Evolutionary conservation across 2,329 filamentous ascomycete species (phyloP).

Genomic region (Calonectria montana): DNA sequence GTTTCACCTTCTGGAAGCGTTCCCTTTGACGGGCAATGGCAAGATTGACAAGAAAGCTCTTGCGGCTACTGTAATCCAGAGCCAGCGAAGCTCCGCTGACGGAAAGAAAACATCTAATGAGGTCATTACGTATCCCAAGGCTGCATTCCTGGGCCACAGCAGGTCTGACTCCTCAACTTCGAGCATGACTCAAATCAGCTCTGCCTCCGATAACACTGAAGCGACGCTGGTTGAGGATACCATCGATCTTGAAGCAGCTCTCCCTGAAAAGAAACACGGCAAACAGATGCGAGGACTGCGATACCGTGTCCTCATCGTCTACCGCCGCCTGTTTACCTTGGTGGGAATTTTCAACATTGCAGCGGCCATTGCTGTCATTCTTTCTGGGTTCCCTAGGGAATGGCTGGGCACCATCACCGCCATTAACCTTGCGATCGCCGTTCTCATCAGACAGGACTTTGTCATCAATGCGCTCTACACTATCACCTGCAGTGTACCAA

Average conservation of each 20-base stretch:
- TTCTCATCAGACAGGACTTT: conserved; percentile 64
- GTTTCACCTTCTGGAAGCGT: conserved; percentile 53
- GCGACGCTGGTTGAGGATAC: conserved; percentile 37
- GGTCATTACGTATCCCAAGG: conserved; percentile 16
- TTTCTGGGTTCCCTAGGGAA: conserved; percentile 47
- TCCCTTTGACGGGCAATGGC: conserved; percentile 66
- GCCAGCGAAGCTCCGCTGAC: not conserved
- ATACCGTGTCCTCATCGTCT: conserved; percentile 62
- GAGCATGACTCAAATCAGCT: conserved; percentile 38
- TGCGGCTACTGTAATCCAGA: not conserved
- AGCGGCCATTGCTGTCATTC: conserved; percentile 57
- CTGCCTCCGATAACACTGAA: conserved; percentile 26
- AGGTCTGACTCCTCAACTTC: conserved; percentile 44
- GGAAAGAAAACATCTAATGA: not conserved
- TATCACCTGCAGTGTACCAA: conserved; percentile 57
- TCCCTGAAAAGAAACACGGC: conserved; percentile 55
- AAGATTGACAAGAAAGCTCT: conserved; percentile 66
- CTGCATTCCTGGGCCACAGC: conserved; percentile 27
- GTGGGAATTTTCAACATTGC: conserved; percentile 63
- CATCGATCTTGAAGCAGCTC: conserved; percentile 43
- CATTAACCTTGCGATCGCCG: conserved; percentile 60
- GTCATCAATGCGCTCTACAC: conserved; percentile 64
- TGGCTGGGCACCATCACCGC: conserved; percentile 56
- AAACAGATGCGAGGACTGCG: conserved; percentile 53
- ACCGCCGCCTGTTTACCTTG: conserved; percentile 66